Evolutionary conservation across 352 stramenopile species (phyloP), one percentile per base, ranked within the genome.

Genomic region (Stephanocyclus meneghinianus): DNA sequence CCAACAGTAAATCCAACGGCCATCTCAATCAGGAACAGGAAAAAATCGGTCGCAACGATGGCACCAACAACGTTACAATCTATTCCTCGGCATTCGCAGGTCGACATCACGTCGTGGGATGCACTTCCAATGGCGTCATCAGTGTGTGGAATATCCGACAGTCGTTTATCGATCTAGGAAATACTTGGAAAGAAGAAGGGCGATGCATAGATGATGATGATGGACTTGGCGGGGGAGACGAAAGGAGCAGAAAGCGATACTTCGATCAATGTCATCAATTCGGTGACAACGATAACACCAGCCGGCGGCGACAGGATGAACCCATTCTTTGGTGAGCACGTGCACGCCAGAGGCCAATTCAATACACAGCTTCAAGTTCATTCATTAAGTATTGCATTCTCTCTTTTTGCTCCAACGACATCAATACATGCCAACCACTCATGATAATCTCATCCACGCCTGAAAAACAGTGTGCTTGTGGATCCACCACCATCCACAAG

Each of bases 41-140:
- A 0, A 26, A 26, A 26, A 26, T 26, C 21, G 21, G 21, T 26
- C 21, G 21, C 21, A 26, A 26, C 21, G 21, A 26, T 26, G 21
- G 21, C 21, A 26, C 21, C 51, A 60, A 35, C 11, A 6, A 30
- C 21, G 51, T 60, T 21, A 47, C 55, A 42, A 26, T 63, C 13
- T 45, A 48, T 9, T 35, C 8, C 6, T 32, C 15, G 59, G 29
- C 37, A 26, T 13, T 64, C 18, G 45, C 15, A 26, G 71, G 53
- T 5, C 72, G 57, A 44, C 57, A 56, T 62, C 78, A 71, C 45
- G 67, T 80, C 29, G 71, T 84, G 8, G 76, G 62, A 13, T 83
- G 76, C 35, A 74, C 76, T 26, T 80, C 71, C 4, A 68, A 80
- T 40, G 76, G 76, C 63, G 69, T 45, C 4, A 73, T 84, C 50